phyloP scores from a whole-genome alignment of 129 eudicot genomes.

The Centaurea solstitialis region DNA sequence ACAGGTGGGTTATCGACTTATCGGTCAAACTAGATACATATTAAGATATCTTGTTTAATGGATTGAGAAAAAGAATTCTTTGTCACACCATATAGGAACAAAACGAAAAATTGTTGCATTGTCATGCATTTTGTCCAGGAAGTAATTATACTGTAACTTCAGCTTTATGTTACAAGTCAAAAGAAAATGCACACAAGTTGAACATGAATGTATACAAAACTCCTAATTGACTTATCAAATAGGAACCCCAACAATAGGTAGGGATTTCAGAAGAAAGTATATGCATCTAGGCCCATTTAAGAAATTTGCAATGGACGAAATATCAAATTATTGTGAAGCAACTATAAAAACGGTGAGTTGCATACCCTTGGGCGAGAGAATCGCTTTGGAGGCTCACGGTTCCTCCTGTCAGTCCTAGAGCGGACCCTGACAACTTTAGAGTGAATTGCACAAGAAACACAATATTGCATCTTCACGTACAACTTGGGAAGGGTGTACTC shows the following conservation, averaged over 20 bases:
- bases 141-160: not conserved
- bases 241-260: not conserved
- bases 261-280: not conserved
- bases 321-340: not conserved
- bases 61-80: not conserved
- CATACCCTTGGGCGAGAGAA: slow-evolving; percentile 74
- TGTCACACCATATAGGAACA: not conserved
- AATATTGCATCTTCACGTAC: slow-evolving; percentile 69
- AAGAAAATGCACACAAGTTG: not conserved
- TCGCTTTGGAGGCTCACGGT: slow-evolving; percentile 81
- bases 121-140: not conserved
- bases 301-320: no score
- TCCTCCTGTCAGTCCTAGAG: slow-evolving; percentile 62
- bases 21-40: not conserved
- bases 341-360: not conserved
- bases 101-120: not conserved
- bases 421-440: slow-evolving; percentile 72
- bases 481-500: slow-evolving; percentile 77
- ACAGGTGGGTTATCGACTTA: not conserved
- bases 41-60: not conserved
- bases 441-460: slow-evolving; percentile 88
- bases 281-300: not conserved
- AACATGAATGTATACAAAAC: not conserved
- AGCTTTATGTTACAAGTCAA: not conserved
- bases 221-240: not conserved